Percentiles rank a stretch among this genome's conserved stretches.
These are phyloP conservation scores for Cetraspora pellucida DNA, from an alignment of 192 early-diverging fungal genomes.

Conservation along the genomic window DNA sequence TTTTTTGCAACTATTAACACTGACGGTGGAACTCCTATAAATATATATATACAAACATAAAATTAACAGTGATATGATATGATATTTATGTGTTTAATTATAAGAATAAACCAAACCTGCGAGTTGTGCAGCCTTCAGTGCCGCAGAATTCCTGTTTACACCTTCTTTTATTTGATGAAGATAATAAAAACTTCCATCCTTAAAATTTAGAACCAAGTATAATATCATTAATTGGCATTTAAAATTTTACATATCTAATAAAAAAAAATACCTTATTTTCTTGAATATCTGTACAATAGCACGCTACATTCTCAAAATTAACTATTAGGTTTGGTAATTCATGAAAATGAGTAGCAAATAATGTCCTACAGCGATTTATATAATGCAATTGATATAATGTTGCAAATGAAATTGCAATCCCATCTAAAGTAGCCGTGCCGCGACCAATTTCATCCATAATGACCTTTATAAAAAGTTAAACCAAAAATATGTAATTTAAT, in stretches of 20 bases:
- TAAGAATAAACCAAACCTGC: slow-evolving; percentile 2
- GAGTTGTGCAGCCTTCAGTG: slow-evolving; percentile 13
- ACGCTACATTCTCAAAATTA: slow-evolving; percentile 33
- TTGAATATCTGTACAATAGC: slow-evolving; percentile 35
- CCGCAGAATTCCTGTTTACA: slow-evolving; percentile 26
- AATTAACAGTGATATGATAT: background rate
- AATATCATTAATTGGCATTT: too few relatives aligned
- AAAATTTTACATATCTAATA: background rate
- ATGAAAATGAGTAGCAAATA: slow-evolving; percentile 83
- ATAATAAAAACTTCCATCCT: slow-evolving; percentile 34
- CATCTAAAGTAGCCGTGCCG: slow-evolving; percentile 65
- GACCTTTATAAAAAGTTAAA: slow-evolving; percentile 15
- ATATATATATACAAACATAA: background rate
- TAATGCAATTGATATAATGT: slow-evolving; percentile 63
- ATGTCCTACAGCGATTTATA: slow-evolving; percentile 57
- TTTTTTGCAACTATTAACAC: slow-evolving; percentile 18
- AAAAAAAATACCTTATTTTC: slow-evolving; percentile 27
- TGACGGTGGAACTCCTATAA: slow-evolving; percentile 18
- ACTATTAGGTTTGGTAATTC: slow-evolving; percentile 61
- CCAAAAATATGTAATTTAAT: background rate
- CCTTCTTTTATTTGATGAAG: slow-evolving; percentile 1
- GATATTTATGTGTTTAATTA: background rate
- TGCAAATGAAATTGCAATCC: slow-evolving; percentile 72
- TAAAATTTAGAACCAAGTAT: background rate
- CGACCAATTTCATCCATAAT: slow-evolving; percentile 59